phyloP scores from a whole-genome alignment of 345 rosid genomes.

The Syzygium aromaticum region DNA sequence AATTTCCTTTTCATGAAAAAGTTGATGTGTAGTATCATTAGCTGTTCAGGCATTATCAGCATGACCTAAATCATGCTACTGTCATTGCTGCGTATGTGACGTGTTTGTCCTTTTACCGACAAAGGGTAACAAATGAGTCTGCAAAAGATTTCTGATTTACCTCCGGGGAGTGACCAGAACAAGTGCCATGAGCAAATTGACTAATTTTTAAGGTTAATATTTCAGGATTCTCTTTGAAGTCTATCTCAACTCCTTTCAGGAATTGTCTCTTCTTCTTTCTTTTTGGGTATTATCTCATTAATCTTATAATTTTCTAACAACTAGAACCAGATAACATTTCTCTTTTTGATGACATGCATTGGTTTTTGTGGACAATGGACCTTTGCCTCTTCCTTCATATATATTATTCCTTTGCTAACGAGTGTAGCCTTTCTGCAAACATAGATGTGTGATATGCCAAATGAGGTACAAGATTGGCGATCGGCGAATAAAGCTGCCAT shows the following conservation, averaged over 20 bases:
- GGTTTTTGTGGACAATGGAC: background rate
- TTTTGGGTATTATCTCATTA: background rate
- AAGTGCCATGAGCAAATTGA: background rate
- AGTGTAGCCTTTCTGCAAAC: background rate
- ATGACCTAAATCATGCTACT: background rate
- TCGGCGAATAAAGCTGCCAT: constrained; percentile 43
- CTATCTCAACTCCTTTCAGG: background rate
- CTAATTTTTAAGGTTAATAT: background rate
- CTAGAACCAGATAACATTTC: background rate
- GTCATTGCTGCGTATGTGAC: background rate
- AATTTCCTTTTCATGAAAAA: background rate
- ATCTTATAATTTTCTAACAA: background rate
- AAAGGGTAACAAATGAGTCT: background rate
- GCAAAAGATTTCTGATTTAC: background rate
- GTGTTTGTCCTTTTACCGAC: background rate
- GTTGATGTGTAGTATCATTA: background rate
- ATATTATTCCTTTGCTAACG: background rate
- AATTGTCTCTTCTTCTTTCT: background rate
- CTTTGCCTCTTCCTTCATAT: background rate
- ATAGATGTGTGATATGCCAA: constrained; percentile 67
- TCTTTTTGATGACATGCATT: background rate
- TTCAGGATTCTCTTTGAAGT: background rate
- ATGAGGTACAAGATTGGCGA: constrained; percentile 57
- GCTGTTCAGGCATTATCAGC: background rate
- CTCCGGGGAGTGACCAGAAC: background rate